Evolutionary conservation across 2,329 filamentous ascomycete species (phyloP), one percentile per base, ranked within the genome.

Genomic region (Fusarium mundagurra): DNA sequence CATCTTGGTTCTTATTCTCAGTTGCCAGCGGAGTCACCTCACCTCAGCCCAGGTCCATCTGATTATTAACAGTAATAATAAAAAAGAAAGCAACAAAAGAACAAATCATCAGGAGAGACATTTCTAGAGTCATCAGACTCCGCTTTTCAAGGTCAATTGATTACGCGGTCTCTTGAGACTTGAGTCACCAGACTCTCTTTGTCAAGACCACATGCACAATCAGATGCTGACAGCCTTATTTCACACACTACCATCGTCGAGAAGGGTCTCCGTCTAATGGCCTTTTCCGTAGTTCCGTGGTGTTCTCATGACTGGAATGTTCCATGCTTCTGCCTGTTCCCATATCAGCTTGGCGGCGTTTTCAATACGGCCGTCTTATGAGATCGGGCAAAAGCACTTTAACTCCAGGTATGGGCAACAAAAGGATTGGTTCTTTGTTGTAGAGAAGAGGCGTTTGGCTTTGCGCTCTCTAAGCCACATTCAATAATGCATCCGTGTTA

Each of bases 231-330:
- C 69, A 55, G 60, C 59, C 59, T 72, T 69, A 48, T 54, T 66
- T 41, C 33, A 51, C 22, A 9, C 38, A 55, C 50, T 64, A 33
- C 64, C 54, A 20, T 43, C 61, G 62, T 50, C 61, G 65, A 48
- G 45, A 60, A 74, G 54, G 71, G 54, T 59, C 55, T 47, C 29
- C 22, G 53, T 53, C 36, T 60, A 29, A 69, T 72, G 68, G 64
- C 34, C 55, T 44, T 72, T 60, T 50, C 58, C 58, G 45, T 64
- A 59, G 62, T 61, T 51, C 50, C 55, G 43, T 61, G 58, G 10
- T 66, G 70, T 47, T 54, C 60, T 53, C 62, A 60, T 76, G 73
- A 76, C 73, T 75, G 70, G 73, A 75, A 75, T 74, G 61, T 76
- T 76, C 73, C 53, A 67, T 67, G 29, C 59, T 51, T 54, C 24